Evolutionary conservation across 2,329 filamentous ascomycete genomes (phyloP).

Genomic region (Beauveria sp.): DNA sequence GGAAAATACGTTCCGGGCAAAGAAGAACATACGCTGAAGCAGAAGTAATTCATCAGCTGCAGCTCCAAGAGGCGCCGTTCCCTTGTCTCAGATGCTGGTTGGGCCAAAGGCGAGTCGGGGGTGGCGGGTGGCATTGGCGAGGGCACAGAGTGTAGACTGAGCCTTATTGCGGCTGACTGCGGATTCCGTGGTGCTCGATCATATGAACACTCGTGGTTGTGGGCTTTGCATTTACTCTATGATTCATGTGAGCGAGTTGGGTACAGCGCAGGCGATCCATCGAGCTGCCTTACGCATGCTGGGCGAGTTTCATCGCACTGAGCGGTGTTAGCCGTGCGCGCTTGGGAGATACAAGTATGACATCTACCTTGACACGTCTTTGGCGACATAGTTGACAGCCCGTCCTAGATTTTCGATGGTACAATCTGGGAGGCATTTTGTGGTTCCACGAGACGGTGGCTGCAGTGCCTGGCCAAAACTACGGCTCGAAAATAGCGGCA

Average conservation of each 20-base stretch:
- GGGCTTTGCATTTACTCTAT: conserved; percentile 17
- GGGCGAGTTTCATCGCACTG: conserved; percentile 19
- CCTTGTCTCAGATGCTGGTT: conserved; percentile 11
- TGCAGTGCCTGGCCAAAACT: background rate
- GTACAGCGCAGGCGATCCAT: background rate
- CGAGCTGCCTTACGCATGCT: conserved; percentile 14
- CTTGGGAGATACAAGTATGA: no score
- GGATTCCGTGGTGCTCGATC: conserved; percentile 11
- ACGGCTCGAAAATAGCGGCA: background rate
- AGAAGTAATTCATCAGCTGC: conserved; percentile 18
- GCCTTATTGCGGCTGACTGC: background rate
- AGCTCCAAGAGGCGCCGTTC: conserved; percentile 18
- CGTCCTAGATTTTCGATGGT: conserved; percentile 24
- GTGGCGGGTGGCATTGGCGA: background rate
- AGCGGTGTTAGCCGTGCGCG: background rate
- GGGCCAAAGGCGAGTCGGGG: background rate
- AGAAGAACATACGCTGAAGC: conserved; percentile 14
- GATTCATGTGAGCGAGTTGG: background rate
- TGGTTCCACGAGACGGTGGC: background rate
- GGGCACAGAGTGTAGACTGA: background rate
- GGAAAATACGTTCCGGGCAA: conserved; percentile 16
- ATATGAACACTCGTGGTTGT: conserved; percentile 16
- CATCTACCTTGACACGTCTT: conserved; percentile 20
- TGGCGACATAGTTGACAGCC: conserved; percentile 21
- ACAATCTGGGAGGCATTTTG: conserved; percentile 18